These are phyloP conservation scores for Carex pumila DNA, from an alignment of 176 grass and related monocot genomes.

Conservation along the genomic window DNA sequence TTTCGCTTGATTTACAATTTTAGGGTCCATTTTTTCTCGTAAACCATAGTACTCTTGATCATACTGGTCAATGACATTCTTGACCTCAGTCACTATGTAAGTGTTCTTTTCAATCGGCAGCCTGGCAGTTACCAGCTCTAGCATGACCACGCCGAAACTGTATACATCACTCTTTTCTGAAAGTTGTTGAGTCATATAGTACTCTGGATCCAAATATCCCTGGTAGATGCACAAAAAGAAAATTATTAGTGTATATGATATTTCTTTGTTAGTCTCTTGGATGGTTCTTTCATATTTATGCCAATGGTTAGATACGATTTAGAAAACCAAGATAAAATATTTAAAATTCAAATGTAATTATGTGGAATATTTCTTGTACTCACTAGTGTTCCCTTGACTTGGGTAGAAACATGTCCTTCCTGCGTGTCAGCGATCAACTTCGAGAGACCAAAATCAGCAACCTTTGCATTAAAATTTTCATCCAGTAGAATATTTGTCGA, in stretches of 20 bases:
- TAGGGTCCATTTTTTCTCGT: constrained; percentile 43
- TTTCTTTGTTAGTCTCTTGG: background rate
- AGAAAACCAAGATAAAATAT: background rate
- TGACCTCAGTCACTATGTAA: constrained; percentile 64
- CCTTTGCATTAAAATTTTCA: constrained; percentile 66
- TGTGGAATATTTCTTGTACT: constrained; percentile 4
- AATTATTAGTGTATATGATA: background rate
- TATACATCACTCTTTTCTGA: constrained; percentile 81
- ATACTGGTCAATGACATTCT: constrained; percentile 40
- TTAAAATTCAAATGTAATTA: background rate
- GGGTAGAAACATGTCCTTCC: constrained; percentile 71
- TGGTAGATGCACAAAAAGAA: constrained; percentile 16
- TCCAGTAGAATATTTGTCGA: constrained; percentile 85
- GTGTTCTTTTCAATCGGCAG: constrained; percentile 44
- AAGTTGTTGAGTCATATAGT: constrained; percentile 86
- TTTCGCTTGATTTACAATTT: constrained; percentile 34
- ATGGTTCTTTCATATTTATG: background rate
- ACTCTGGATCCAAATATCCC: constrained; percentile 88
- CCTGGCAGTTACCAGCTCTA: constrained; percentile 53
- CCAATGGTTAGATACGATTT: background rate
- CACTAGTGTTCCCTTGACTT: constrained; percentile 88
- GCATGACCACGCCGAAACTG: constrained; percentile 75
- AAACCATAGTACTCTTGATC: constrained; percentile 51
- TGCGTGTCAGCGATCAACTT: constrained; percentile 51
- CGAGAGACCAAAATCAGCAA: constrained; percentile 82